These are phyloP conservation scores for Rhytidiadelphus loreus DNA, from an alignment of 225 moss, liverwort and hornwort species.

Conservation along the genomic window DNA sequence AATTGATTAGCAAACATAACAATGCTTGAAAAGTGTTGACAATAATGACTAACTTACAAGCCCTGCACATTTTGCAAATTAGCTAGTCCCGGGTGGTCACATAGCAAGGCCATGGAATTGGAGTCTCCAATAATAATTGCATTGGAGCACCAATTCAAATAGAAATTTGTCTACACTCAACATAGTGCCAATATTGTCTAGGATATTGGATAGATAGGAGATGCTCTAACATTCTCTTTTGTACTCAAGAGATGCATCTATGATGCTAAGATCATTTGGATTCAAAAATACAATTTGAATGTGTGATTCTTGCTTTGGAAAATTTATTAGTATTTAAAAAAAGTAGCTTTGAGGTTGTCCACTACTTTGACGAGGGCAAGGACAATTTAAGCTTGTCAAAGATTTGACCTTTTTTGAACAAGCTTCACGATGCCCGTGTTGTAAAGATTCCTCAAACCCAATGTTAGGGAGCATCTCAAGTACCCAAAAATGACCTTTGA, in stretches of 20 bases:
- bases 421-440: fast-evolving
- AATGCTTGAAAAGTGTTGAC: too few species aligned
- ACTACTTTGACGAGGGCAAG: fast-evolving
- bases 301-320: background rate
- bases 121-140: too few species aligned
- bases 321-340: fast-evolving
- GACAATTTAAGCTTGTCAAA: background rate
- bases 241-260: background rate
- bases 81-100: too few species aligned
- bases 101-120: too few species aligned
- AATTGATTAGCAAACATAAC: too few species aligned
- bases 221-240: too few species aligned
- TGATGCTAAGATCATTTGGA: background rate
- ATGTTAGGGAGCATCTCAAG: fast-evolving
- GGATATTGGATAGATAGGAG: too few species aligned
- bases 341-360: fast-evolving
- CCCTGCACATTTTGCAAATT: too few species aligned
- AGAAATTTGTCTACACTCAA: too few species aligned
- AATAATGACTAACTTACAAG: too few species aligned
- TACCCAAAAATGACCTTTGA: background rate
- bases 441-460: background rate
- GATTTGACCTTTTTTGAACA: background rate
- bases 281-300: fast-evolving
- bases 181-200: too few species aligned
- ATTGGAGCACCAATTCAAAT: too few species aligned